Percentiles rank a stretch among this genome's conserved stretches.
These are phyloP conservation scores for Paraconiothyrium brasiliense DNA, from an alignment of 2,329 filamentous ascomycete species.

Conservation along the genomic window DNA sequence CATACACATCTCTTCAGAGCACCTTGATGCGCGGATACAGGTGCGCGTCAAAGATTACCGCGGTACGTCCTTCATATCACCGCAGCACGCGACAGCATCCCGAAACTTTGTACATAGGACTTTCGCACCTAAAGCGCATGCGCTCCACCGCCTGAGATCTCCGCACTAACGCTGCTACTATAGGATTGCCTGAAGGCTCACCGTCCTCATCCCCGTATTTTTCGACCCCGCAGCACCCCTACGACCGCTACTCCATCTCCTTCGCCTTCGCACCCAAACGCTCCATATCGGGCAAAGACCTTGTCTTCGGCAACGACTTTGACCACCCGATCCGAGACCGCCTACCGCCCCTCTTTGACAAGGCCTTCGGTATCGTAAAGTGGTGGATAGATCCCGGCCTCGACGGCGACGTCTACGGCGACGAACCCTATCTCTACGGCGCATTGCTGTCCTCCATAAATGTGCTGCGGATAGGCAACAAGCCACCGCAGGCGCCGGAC, in stretches of 20 bases:
- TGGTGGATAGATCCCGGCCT: slow-evolving; percentile 92
- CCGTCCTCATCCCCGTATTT: slow-evolving; percentile 82
- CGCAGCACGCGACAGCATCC: background rate
- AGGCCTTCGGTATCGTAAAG: slow-evolving; percentile 84
- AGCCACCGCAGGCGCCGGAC: slow-evolving; percentile 54
- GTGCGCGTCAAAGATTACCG: slow-evolving; percentile 76
- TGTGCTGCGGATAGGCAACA: slow-evolving; percentile 70
- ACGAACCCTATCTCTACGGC: slow-evolving; percentile 86
- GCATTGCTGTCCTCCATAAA: slow-evolving; percentile 84
- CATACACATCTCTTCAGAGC: slow-evolving; percentile 69
- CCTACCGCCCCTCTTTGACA: slow-evolving; percentile 85
- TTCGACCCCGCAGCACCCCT: slow-evolving; percentile 70
- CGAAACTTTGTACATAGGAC: background rate
- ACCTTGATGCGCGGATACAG: slow-evolving; percentile 73
- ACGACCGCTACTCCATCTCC: slow-evolving; percentile 86
- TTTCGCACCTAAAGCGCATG: background rate
- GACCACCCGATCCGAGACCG: slow-evolving; percentile 87
- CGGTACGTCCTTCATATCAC: slow-evolving; percentile 38
- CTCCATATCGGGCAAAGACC: slow-evolving; percentile 71
- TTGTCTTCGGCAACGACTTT: slow-evolving; percentile 96
- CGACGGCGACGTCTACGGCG: slow-evolving; percentile 88
- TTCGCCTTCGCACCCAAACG: slow-evolving; percentile 80
- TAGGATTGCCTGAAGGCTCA: slow-evolving; percentile 76
- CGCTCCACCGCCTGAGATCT: background rate
- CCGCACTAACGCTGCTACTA: slow-evolving; percentile 10